These are phyloP conservation scores for Alternaria conjuncta DNA, from an alignment of 2,329 filamentous ascomycete species.

Conservation along the genomic window DNA sequence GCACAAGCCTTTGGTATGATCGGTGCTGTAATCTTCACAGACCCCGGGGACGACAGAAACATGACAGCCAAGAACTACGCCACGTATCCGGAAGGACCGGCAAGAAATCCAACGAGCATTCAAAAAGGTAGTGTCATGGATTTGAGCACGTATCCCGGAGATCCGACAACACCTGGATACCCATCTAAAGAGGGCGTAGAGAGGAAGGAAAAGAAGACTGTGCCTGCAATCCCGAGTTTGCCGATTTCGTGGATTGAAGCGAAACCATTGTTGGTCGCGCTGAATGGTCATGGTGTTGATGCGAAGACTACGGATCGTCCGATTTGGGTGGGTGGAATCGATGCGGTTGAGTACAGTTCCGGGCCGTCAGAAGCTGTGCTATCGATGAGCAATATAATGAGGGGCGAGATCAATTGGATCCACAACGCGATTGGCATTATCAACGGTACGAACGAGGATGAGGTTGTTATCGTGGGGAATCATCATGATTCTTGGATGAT, in stretches of 20 bases:
- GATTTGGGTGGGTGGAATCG: conserved; percentile 41
- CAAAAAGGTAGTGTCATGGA: conserved; percentile 62
- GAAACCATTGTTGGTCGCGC: conserved; percentile 77
- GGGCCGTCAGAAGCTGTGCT: conserved; percentile 55
- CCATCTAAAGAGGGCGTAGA: conserved; percentile 83
- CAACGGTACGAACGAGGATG: conserved; percentile 65
- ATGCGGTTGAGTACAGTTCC: conserved; percentile 39
- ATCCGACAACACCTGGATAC: conserved; percentile 62
- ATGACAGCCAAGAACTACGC: conserved; percentile 43
- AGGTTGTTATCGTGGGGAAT: conserved; percentile 61
- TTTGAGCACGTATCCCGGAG: conserved; percentile 61
- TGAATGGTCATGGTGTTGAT: conserved; percentile 80
- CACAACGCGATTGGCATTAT: conserved; percentile 77
- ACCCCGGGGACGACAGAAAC: conserved; percentile 51
- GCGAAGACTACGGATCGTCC: conserved; percentile 45
- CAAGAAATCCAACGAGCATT: conserved; percentile 50
- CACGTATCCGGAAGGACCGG: conserved; percentile 20
- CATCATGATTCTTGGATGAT: conserved; percentile 62
- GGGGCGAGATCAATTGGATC: conserved; percentile 76
- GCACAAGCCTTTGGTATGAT: conserved; percentile 53
- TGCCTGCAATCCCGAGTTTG: conserved; percentile 80
- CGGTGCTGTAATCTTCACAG: conserved; percentile 53
- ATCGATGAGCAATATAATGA: conserved; percentile 69
- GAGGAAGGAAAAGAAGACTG: conserved; percentile 63
- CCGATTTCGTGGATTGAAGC: conserved; percentile 85